Evolutionary conservation across 1,284 basidiomycete genomes (phyloP), one percentile per base, ranked within the genome.

Genomic region (Malassezia psittaci): DNA sequence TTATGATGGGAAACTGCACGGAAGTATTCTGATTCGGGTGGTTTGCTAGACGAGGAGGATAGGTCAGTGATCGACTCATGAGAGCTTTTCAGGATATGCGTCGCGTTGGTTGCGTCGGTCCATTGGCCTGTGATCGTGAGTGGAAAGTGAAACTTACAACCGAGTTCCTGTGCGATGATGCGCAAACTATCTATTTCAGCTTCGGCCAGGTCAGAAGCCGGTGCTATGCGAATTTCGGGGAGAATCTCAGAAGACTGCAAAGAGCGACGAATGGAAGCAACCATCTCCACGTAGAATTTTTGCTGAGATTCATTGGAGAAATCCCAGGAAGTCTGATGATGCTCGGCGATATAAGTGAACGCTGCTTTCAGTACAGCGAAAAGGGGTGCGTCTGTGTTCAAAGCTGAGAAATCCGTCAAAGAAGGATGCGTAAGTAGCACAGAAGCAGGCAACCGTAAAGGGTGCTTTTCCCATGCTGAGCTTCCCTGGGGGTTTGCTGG

Each of bases 1-100:
- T 59, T 59, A 44, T 59, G 58, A n/a, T 62, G 60, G 5, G 72
- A 66, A 7, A 74, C 54, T n/a, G 71, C 69, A 33, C 72, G 60
- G 65, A 74, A 73, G 52, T 69, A 74, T 41, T 74, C 71, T 33
- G 55, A 57, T 37, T 51, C 55, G 21, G 53, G 48, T 18, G 49
- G 49, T 37, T 40, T 45, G 11, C 39, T 46, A 16, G 29, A 16
- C 10, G 60, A 51, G 9, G 54, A 35, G 3, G 54, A 46, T 29
- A 29, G 24, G 34, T 63, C 38, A 15, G 66, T 59, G 39, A 52
- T 57, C 3, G 50, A 38, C 48, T 64, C 62, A 21, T 63, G 58
- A 3, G 68, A 64, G 2, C 66, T 54, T 3, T 61, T 62, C 33
- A 73, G 54, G 19, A 72, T 46, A 49, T 73, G 71, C 0, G 71